Conservation (phyloP, 208 protist genomes). For the Crithidia bombi region DNA sequence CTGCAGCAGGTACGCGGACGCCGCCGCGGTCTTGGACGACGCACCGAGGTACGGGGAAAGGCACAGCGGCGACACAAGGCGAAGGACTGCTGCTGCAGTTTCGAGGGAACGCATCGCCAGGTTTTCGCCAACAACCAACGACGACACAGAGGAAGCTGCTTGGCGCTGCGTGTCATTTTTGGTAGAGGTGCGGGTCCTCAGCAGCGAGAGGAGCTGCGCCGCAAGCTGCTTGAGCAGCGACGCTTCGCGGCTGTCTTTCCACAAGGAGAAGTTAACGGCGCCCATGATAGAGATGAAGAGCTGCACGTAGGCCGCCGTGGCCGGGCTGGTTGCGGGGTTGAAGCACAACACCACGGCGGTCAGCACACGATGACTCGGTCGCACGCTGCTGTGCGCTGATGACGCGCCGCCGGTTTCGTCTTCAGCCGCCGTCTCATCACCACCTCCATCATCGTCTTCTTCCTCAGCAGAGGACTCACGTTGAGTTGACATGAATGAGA, state of each 20-base stretch:
- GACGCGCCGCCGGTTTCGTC: conserved; percentile 1
- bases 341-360: conserved; percentile 41
- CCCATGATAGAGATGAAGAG: conserved; percentile 47
- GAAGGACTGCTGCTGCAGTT: conserved; percentile 47
- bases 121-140: background rate
- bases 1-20: conserved; percentile 19
- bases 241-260: conserved; percentile 45
- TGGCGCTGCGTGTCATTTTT: background rate
- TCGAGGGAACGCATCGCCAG: conserved; percentile 12
- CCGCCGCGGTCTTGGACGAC: background rate
- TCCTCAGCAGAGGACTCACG: conserved; percentile 20
- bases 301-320: conserved; percentile 46
- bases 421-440: background rate
- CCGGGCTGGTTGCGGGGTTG: conserved; percentile 10
- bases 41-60: conserved; percentile 43
- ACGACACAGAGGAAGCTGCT: background rate
- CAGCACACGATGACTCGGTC: conserved; percentile 66
- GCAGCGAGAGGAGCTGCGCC: conserved; percentile 18
- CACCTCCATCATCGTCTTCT: conserved; percentile 23
- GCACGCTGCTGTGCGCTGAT: conserved; percentile 21
- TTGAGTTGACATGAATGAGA: background rate
- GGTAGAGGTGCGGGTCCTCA: conserved; percentile 20
- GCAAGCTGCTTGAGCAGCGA: conserved; percentile 35
- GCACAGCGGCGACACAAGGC: conserved; percentile 68
- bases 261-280: conserved; percentile 52